Percentiles rank a stretch among this genome's conserved stretches.
Conservation (phyloP, 176 grass and related monocot genomes). For the Aegilops longissima region DNA sequence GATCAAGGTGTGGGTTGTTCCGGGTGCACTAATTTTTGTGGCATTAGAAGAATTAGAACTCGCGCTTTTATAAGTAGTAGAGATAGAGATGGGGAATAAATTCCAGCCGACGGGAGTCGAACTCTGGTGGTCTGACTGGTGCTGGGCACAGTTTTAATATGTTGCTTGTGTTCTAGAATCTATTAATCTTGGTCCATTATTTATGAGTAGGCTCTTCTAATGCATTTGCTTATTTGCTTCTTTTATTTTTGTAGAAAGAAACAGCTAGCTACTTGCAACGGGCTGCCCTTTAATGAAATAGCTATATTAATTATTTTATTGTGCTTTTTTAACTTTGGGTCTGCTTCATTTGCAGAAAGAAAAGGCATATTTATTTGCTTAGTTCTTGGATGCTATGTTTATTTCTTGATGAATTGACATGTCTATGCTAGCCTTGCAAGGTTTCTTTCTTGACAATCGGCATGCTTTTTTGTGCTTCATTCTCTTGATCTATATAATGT, state of each 20-base stretch:
- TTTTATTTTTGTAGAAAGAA: neutral
- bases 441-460: neutral
- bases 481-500: neutral
- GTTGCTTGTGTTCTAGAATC: neutral
- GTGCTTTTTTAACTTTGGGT: neutral
- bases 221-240: neutral
- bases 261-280: neutral
- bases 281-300: neutral
- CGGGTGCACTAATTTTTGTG: too few species aligned
- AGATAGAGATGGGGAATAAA: neutral
- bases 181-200: neutral
- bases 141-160: neutral
- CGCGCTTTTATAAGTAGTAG: too few species aligned
- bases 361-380: neutral
- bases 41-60: too few species aligned
- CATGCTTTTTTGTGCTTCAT: neutral
- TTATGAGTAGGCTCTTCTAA: neutral
- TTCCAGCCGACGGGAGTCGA: neutral
- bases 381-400: neutral
- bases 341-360: slow-evolving; percentile 17
- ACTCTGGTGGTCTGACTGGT: neutral
- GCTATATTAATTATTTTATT: neutral
- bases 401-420: neutral
- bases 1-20: too few species aligned
- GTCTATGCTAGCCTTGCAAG: neutral